Evolutionary conservation across 2,329 filamentous ascomycete species (phyloP).

Genomic region (Chaetomium globosum): DNA sequence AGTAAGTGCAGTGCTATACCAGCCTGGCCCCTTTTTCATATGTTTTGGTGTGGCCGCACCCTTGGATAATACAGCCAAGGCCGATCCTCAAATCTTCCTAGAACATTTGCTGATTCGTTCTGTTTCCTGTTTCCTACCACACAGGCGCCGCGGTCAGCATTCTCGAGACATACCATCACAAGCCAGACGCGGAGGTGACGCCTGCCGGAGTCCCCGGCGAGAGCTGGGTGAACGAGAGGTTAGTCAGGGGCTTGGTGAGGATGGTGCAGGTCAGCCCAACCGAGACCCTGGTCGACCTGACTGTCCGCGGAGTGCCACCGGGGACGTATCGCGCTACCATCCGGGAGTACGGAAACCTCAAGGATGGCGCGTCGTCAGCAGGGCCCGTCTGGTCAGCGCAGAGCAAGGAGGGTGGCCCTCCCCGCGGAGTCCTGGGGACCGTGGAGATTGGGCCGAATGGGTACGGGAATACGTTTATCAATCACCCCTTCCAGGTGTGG

Average conservation of each 20-base stretch:
- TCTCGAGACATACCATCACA: conserved; percentile 76
- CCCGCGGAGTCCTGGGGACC: conserved; percentile 69
- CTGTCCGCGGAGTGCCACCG: conserved; percentile 76
- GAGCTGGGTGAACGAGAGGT: conserved; percentile 44
- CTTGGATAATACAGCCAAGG: not conserved
- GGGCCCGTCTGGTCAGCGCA: conserved; percentile 75
- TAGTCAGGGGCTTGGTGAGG: conserved; percentile 82
- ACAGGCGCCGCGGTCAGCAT: conserved; percentile 89
- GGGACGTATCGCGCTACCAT: conserved; percentile 84
- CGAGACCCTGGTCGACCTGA: conserved; percentile 84
- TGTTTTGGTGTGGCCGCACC: not conserved
- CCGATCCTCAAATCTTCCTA: conserved; percentile 11
- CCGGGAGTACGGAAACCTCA: conserved; percentile 84
- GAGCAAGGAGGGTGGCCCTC: conserved; percentile 39
- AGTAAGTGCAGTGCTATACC: conserved; percentile 57
- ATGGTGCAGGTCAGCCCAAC: conserved; percentile 87
- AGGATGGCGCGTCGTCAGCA: conserved; percentile 76
- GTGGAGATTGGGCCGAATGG: conserved; percentile 76
- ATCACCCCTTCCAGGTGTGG: conserved; percentile 85
- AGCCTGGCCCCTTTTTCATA: conserved; percentile 8
- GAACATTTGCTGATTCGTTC: conserved; percentile 15
- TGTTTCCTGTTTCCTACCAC: conserved; percentile 10
- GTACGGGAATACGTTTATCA: conserved; percentile 76
- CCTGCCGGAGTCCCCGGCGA: conserved; percentile 39
- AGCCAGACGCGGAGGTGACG: conserved; percentile 41